Evolutionary conservation across 1,284 basidiomycete genomes (phyloP).

Genomic region (Inonotus obliquus): DNA sequence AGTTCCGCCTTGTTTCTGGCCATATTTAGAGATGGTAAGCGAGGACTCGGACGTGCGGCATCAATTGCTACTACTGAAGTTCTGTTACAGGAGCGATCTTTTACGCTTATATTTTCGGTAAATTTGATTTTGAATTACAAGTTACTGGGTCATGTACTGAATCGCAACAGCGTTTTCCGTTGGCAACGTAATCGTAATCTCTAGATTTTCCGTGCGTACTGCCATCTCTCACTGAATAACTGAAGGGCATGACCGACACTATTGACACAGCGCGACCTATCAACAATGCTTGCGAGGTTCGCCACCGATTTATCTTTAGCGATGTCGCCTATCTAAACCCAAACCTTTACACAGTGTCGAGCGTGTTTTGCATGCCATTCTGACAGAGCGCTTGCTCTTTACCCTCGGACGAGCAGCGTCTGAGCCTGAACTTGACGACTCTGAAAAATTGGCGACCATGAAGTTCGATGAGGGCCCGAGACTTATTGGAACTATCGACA

Average conservation of each 20-base stretch:
- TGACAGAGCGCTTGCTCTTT: conserved; percentile 3
- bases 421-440: neutral
- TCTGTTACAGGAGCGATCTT: neutral
- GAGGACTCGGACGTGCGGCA: neutral
- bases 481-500: neutral
- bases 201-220: neutral
- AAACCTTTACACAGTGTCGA: neutral
- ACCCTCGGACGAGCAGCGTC: neutral
- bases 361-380: conserved; percentile 1
- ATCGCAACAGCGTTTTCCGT: neutral
- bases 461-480: neutral
- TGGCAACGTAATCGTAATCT: conserved; percentile 4
- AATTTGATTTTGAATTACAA: neutral
- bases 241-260: neutral
- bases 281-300: conserved; percentile 7
- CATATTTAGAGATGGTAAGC: conserved; percentile 4
- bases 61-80: neutral
- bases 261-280: conserved; percentile 4
- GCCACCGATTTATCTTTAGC: neutral
- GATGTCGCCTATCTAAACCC: neutral
- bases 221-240: neutral
- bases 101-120: conserved; percentile 7
- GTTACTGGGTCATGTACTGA: neutral
- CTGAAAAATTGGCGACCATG: neutral
- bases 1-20: neutral